phyloP scores from a whole-genome alignment of 2,329 filamentous ascomycete species.

The Fusarium virguliforme region DNA sequence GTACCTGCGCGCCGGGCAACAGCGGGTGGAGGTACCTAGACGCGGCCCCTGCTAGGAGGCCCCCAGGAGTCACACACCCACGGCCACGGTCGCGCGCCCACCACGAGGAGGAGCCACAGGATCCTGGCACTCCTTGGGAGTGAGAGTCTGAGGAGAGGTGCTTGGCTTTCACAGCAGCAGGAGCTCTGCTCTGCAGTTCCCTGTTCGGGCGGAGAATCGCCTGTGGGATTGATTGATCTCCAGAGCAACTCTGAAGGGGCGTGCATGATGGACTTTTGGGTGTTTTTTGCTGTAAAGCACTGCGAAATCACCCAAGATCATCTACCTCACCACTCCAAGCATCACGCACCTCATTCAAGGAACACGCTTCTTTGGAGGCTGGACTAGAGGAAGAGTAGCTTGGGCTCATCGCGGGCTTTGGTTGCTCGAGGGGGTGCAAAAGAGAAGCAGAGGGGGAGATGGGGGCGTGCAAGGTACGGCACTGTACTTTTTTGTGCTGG shows the following conservation, averaged over 20 bases:
- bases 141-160: constrained; percentile 20
- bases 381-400: constrained; percentile 38
- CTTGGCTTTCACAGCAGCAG: constrained; percentile 18
- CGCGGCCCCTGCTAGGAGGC: constrained; percentile 43
- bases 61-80: constrained; percentile 43
- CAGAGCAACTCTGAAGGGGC: constrained; percentile 11
- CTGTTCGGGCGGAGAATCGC: constrained; percentile 5
- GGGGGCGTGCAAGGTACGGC: constrained; percentile 46
- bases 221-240: not conserved
- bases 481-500: constrained; percentile 12
- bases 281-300: not conserved
- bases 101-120: constrained; percentile 26
- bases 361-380: constrained; percentile 43
- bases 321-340: constrained; percentile 40
- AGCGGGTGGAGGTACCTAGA: constrained; percentile 41
- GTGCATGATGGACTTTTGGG: not conserved
- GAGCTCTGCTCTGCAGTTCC: not conserved
- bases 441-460: constrained; percentile 38
- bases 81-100: constrained; percentile 27
- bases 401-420: constrained; percentile 25
- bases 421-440: constrained; percentile 42
- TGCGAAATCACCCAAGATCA: constrained; percentile 2
- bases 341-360: constrained; percentile 41
- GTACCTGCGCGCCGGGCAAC: constrained; percentile 43
- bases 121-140: constrained; percentile 29